Evolutionary conservation across 306 rosid genomes (phyloP).

Genomic region (Crotalaria pallida): DNA sequence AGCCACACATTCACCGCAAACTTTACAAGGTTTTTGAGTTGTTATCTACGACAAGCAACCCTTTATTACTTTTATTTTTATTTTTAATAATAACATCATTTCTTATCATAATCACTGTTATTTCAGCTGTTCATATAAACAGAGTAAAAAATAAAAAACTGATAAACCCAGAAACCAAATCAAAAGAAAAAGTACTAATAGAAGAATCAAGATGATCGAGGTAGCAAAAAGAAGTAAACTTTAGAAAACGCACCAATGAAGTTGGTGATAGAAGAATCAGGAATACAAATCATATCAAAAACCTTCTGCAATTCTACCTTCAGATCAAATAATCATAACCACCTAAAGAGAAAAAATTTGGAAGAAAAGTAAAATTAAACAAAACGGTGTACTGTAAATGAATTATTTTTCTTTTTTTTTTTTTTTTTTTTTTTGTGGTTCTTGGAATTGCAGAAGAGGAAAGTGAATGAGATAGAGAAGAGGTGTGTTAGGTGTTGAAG

Average conservation of each 20-base stretch:
- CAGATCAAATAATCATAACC: slow-evolving; percentile 25
- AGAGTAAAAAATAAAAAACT: neutral
- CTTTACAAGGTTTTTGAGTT: too few species aligned
- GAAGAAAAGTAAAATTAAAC: neutral
- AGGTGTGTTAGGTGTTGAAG: slow-evolving; percentile 28
- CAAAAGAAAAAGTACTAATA: neutral
- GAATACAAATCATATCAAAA: slow-evolving; percentile 43
- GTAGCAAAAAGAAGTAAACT: neutral
- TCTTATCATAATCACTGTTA: too few species aligned
- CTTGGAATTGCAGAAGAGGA: slow-evolving; percentile 24
- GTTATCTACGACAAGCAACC: too few species aligned
- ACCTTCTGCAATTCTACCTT: slow-evolving; percentile 31
- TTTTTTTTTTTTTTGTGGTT: neutral
- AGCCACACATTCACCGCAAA: too few species aligned
- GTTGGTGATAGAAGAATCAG: slow-evolving; percentile 31
- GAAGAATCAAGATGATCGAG: neutral
- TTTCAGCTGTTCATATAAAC: neutral
- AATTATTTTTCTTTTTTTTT: too few species aligned
- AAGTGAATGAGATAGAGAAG: neutral
- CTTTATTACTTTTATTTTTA: neutral
- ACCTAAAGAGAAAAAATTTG: neutral
- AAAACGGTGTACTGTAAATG: neutral
- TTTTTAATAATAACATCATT: too few species aligned
- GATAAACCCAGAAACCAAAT: neutral
- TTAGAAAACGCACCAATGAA: slow-evolving; percentile 55